Percentiles rank a stretch among this genome's conserved stretches.
phyloP scores from a whole-genome alignment of 164 flowering plant species.

The Vitis cinerea region DNA sequence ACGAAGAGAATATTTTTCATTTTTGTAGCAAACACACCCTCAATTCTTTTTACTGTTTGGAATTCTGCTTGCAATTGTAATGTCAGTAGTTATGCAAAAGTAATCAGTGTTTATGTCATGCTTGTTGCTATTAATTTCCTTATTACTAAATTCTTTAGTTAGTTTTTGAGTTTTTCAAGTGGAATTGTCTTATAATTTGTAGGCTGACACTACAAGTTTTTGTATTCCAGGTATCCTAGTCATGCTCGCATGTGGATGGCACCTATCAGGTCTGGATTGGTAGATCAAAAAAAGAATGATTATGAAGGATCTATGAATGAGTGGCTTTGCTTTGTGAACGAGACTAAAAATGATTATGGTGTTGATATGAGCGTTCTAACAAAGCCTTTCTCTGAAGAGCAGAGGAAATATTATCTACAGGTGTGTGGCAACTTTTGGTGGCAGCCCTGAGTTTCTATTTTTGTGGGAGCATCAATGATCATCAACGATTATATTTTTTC shows the following conservation, averaged over 20 bases:
- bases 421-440: conserved; percentile 28
- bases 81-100: background rate
- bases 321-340: conserved; percentile 68
- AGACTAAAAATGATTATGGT: conserved; percentile 74
- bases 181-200: background rate
- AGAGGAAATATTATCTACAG: conserved; percentile 85
- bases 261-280: conserved; percentile 78
- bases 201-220: background rate
- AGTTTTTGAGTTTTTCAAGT: background rate
- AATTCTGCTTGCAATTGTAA: no score
- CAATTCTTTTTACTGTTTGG: background rate
- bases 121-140: background rate
- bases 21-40: no score
- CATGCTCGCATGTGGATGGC: conserved; percentile 99
- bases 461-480: background rate
- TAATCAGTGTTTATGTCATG: background rate
- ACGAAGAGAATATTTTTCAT: no score
- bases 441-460: background rate
- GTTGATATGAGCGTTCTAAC: conserved; percentile 86
- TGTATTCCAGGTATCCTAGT: conserved; percentile 88
- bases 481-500: background rate
- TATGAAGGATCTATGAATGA: conserved; percentile 72
- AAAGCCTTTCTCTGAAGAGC: conserved; percentile 75
- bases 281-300: conserved; percentile 67
- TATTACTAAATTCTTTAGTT: background rate